Conservation (phyloP, 2,329 filamentous ascomycete genomes). For the Hymenotorrendiella dingleyae region DNA sequence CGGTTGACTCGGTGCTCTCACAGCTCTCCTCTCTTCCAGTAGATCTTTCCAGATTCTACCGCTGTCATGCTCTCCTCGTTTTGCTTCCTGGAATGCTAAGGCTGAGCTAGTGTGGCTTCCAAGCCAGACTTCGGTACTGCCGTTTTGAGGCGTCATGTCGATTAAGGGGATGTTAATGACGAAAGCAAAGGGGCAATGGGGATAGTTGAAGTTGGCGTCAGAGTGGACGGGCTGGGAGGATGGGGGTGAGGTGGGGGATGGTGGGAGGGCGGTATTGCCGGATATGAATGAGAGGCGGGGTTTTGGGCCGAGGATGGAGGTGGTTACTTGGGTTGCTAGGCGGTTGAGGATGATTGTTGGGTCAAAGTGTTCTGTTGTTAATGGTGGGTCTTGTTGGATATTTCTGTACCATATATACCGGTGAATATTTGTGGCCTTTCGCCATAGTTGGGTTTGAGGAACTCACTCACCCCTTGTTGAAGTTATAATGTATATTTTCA, state of each 20-base stretch:
- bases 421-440: background rate
- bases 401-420: conserved; percentile 32
- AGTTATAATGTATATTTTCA: conserved; percentile 54
- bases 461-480: conserved; percentile 46
- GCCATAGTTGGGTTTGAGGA: no score
- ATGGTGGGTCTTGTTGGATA: conserved; percentile 54
- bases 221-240: conserved; percentile 51
- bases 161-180: conserved; percentile 33
- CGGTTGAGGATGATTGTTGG: conserved; percentile 48
- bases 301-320: conserved; percentile 46
- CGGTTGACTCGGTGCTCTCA: conserved; percentile 42
- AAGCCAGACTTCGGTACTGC: conserved; percentile 35
- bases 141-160: conserved; percentile 31
- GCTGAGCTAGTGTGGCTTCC: conserved; percentile 27
- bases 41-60: conserved; percentile 41
- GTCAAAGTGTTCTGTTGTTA: conserved; percentile 43
- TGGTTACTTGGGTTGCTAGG: conserved; percentile 50
- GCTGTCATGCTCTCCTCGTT: conserved; percentile 49
- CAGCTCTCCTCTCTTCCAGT: conserved; percentile 32
- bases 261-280: conserved; percentile 51
- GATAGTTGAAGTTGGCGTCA: conserved; percentile 53
- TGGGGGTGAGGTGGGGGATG: conserved; percentile 34
- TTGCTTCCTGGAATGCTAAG: conserved; percentile 10
- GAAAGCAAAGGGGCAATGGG: conserved; percentile 36
- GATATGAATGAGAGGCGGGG: conserved; percentile 54